Evolutionary conservation across 371 early-diverging fungal species (phyloP), one percentile per base, ranked within the genome.

Genomic region (Syncephalis fuscata): DNA sequence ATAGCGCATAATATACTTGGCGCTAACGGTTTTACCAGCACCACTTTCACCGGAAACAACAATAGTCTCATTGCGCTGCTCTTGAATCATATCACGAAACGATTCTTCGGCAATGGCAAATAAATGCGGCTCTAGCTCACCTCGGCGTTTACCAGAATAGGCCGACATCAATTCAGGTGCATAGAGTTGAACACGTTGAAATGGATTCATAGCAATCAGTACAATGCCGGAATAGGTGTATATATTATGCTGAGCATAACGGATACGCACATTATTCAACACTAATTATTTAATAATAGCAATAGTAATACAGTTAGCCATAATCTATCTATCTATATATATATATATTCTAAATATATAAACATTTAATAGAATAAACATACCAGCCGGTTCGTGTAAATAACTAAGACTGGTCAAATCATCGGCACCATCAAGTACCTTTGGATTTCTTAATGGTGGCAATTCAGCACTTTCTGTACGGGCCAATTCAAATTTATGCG

Each of bases 221-320:
- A 99, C 96, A 49, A 96, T 89, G 44, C 99, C 99, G 21, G 97
- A 95, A 59, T 94, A 97, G n/a, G 99, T 98, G 64, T 99, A 99
- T 51, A 95, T 92, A 63, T 80, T 82, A 55, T 82, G 80, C 58
- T 87, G 86, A 11, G 69, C 64, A 56, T 92, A 96, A 44, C 94
- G 79, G 3, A 85, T 73, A 37, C 70, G 68, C 54, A 94, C 82
- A 55, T 87, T 92, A 64, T 91, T 82, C 51, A 94, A 70, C 2
- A 96, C 93, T 53, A 26, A 49, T 15, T 44, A 9, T n/a, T 45
- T 37, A 25, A 26, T 11, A 40, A 58, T 47, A 17, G 20, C 10
- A 20, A 45, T 45, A 15, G 20, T 25, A 2, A 1, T 3, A 45
- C n/a, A 38, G 10, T 38, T 38, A 38, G 10, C n/a, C n/a, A 11